Percentiles rank a stretch among this genome's conserved stretches.
These are phyloP conservation scores for Alternaria postmessia DNA, from an alignment of 2,329 filamentous ascomycete genomes.

Conservation along the genomic window DNA sequence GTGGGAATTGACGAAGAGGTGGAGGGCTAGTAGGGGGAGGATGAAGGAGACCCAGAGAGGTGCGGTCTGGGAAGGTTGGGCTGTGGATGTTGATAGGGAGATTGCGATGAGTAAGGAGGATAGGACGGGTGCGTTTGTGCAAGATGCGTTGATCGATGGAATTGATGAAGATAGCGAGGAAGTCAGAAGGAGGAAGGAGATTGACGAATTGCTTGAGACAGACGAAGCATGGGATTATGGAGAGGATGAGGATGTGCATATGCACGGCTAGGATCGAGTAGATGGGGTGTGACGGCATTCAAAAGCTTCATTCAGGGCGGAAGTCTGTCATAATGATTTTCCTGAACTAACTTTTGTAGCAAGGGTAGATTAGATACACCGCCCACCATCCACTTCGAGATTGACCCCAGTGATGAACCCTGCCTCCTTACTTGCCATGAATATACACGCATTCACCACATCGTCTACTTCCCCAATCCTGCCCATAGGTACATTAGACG, in stretches of 20 bases:
- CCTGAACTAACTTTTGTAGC: background rate
- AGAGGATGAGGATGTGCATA: background rate
- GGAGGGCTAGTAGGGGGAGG: constrained; percentile 30
- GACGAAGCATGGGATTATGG: constrained; percentile 19
- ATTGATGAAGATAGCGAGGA: constrained; percentile 11
- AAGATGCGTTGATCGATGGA: constrained; percentile 8
- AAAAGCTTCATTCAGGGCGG: background rate
- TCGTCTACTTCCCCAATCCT: constrained; percentile 68
- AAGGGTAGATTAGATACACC: constrained; percentile 39
- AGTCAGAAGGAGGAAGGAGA: constrained; percentile 24
- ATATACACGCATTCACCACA: constrained; percentile 65
- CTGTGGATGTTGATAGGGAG: constrained; percentile 23
- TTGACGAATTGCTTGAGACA: constrained; percentile 29
- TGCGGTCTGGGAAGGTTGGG: constrained; percentile 47
- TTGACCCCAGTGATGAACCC: constrained; percentile 67
- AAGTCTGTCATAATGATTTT: background rate
- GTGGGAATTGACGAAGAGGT: constrained; percentile 42
- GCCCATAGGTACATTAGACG: constrained; percentile 66
- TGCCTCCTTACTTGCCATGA: constrained; percentile 66
- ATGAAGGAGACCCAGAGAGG: constrained; percentile 34
- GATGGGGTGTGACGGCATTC: background rate
- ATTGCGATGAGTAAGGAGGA: constrained; percentile 32
- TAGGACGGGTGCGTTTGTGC: constrained; percentile 24
- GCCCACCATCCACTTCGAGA: constrained; percentile 51
- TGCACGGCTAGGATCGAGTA: background rate